Base-by-base conservation (phyloP, 495 filamentous ascomycete genomes). In the Talaromyces nanjingensis region DNA sequence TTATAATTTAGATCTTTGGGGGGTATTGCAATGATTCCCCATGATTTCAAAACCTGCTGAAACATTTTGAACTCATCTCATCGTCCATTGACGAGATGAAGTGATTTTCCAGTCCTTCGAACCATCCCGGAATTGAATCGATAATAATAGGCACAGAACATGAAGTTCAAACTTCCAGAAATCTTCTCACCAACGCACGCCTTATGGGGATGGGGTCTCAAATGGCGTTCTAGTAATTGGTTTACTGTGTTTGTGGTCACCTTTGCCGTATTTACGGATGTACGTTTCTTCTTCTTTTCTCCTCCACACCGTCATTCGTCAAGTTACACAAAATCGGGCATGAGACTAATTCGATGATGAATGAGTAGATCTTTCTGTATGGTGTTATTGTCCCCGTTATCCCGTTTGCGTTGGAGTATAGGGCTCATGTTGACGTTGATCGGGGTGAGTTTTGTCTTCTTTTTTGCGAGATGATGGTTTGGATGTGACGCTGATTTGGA, bases 301-400 rank as follows among this genome's bases (percentile, higher is more conserved):
- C n/a, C n/a, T n/a, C n/a, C n/a, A n/a, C n/a, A n/a, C n/a, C n/a
- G n/a, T n/a, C n/a, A n/a, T n/a, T n/a, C n/a, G 6, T 31, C 5
- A 9, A 27, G 22, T 63, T 47, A 18, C 18, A 37, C 27, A 39
- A 39, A 22, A 24, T 18, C 1, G 6, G 14, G 27, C 0, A 22
- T 6, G 16, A 56, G 16, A 14, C 27, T 33, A 11, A 59, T 37
- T 0, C 0, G 7, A 22, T 37, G 27, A 2, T 37, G 27, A 2
- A 56, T 33, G 25, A 3, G 18, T 33, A 64, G 62, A 66, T 68
- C 16, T 71, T 75, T 60, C 57, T 75, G 7, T 74, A 74, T 45
- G 70, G 70, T 31, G 64, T 75, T 3, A 65, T 75, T 12, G 73
- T 75, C 34, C 73, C 73, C 0, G 66, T 75, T 25, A 64, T 75